phyloP scores from a whole-genome alignment of 73 alveolate genomes.

The Paramecium tetraurelia region DNA sequence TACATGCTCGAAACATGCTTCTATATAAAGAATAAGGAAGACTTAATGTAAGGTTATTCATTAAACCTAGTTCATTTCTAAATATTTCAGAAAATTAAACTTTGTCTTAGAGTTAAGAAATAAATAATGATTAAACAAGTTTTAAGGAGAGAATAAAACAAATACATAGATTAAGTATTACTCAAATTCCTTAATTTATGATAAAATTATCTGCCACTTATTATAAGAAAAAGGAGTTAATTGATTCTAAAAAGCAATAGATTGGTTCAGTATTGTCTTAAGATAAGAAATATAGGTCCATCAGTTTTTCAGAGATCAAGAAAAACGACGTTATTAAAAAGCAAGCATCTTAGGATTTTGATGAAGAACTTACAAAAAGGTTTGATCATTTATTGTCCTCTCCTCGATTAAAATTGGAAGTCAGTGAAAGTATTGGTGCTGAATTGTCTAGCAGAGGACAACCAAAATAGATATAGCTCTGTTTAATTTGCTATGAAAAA shows the following conservation, averaged over 20 bases:
- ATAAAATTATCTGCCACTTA: neutral
- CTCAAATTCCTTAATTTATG: constrained; percentile 3
- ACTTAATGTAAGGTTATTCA: neutral
- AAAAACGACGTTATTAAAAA: neutral
- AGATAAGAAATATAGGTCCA: neutral
- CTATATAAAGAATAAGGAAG: neutral
- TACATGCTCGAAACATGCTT: neutral
- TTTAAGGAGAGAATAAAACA: neutral
- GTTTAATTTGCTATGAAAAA: constrained; percentile 42
- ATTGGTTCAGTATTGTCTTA: neutral
- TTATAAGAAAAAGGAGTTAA: neutral
- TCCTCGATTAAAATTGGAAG: neutral
- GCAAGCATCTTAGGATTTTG: neutral
- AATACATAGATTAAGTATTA: neutral
- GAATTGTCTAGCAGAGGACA: neutral
- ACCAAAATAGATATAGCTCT: neutral
- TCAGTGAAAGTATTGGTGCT: neutral
- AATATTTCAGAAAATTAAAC: neutral
- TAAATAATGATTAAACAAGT: neutral
- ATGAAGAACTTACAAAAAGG: neutral
- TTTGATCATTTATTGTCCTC: constrained; percentile 14
- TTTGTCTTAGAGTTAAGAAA: neutral
- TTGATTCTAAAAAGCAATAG: neutral
- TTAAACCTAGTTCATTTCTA: neutral
- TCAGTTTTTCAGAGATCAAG: neutral